Conservation (phyloP, 1,284 basidiomycete species). For the Cutaneotrichosporon cutaneum region DNA sequence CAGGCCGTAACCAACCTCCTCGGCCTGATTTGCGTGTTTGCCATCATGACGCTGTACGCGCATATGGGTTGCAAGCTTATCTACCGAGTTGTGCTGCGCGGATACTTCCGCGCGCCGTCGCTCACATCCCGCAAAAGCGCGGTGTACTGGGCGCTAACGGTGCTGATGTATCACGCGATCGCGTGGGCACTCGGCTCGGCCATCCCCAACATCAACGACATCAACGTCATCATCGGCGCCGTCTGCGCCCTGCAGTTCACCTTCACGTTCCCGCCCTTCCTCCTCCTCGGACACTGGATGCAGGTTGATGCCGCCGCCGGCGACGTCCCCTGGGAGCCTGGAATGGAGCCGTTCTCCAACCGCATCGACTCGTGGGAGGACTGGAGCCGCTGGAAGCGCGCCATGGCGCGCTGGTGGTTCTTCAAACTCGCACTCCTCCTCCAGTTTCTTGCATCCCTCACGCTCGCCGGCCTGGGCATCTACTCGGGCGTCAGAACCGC, state of each 20-base stretch:
- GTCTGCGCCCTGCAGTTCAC: constrained; percentile 25
- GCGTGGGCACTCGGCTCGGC: constrained; percentile 65
- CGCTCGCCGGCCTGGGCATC: constrained; percentile 17
- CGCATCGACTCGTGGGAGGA: constrained; percentile 21
- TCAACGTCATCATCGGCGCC: constrained; percentile 60
- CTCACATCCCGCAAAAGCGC: constrained; percentile 57
- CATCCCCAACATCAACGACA: constrained; percentile 61
- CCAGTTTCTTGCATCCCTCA: not conserved
- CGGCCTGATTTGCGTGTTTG: constrained; percentile 41
- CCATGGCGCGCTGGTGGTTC: constrained; percentile 20
- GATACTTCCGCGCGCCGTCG: constrained; percentile 59
- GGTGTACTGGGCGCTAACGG: constrained; percentile 51
- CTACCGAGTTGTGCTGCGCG: constrained; percentile 52
- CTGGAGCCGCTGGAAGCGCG: constrained; percentile 20
- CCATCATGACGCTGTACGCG: constrained; percentile 64
- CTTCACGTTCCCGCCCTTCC: constrained; percentile 20
- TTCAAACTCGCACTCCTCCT: constrained; percentile 17
- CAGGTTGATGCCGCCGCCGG: constrained; percentile 19
- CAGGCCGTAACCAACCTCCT: constrained; percentile 58
- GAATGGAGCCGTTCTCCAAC: constrained; percentile 16
- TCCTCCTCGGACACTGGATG: constrained; percentile 25
- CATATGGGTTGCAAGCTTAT: constrained; percentile 55
- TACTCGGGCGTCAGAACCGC: constrained; percentile 21
- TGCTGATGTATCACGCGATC: constrained; percentile 39
- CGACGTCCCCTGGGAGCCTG: constrained; percentile 21